These are phyloP conservation scores for button mushroom (Agaricus bisporus) DNA, from an alignment of 768 basidiomycete species.

Conservation along the genomic window DNA sequence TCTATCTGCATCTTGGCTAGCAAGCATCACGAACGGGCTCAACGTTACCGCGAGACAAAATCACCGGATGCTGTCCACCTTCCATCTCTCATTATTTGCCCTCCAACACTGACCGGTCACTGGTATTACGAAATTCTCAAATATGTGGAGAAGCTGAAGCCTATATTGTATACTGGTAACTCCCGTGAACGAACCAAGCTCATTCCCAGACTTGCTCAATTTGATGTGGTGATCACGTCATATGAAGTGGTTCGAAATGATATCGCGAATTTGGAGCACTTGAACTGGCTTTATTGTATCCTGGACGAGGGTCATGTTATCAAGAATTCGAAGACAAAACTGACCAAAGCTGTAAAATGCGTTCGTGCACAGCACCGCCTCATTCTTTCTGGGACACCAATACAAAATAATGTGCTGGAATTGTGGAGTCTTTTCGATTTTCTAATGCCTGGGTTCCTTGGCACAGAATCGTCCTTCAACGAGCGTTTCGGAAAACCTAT, in stretches of 20 bases:
- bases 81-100: constrained; percentile 93
- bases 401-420: constrained; percentile 98
- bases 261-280: constrained; percentile 61
- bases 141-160: constrained; percentile 78
- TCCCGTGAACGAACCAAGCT: constrained; percentile 73
- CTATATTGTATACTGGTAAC: constrained; percentile 86
- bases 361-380: constrained; percentile 89
- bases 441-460: constrained; percentile 98
- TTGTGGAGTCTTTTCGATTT: constrained; percentile 99
- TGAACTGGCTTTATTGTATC: constrained; percentile 93
- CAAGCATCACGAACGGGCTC: constrained; percentile 84
- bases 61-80: constrained; percentile 78
- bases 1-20: constrained; percentile 95
- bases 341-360: constrained; percentile 92
- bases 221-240: constrained; percentile 94
- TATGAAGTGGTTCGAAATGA: constrained; percentile 98
- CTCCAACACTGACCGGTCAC: constrained; percentile 95
- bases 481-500: constrained; percentile 97
- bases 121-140: constrained; percentile 99
- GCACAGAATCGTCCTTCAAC: constrained; percentile 92
- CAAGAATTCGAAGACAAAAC: constrained; percentile 97
- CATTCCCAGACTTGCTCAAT: constrained; percentile 54
- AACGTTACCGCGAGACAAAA: constrained; percentile 56
- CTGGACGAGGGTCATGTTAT: constrained; percentile 98
- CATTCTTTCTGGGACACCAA: constrained; percentile 94